Base-by-base conservation (phyloP, 2,329 filamentous ascomycete species). In the Clonostachys rosea region DNA sequence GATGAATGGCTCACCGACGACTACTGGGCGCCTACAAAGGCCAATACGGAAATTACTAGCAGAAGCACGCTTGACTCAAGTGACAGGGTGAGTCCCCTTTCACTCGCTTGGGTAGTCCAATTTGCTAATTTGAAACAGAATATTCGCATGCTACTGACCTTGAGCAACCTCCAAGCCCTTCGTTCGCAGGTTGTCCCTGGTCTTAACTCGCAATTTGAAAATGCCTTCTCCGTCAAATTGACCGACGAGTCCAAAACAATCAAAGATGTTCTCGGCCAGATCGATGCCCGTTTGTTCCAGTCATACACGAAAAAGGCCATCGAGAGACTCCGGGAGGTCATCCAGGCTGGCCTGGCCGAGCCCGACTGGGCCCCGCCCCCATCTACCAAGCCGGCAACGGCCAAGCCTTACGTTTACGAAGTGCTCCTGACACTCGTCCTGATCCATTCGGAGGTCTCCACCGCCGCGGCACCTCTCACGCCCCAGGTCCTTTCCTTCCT, bases 191-290 rank as follows among this genome's bases (percentile, higher is more conserved):
- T 92, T 34, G 88, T 97, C 2, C 92, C 92, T 1, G 84, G 85
- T 55, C 79, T 99, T n/a, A 89, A 96, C 61, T 81, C 87, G 5
- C 87, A 94, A 60, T 99, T 97, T 59, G 94, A 99, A 63, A 91
- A 89, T 44, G 83, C 89, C 47, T 99, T 99, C 68, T 91, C 89
- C 2, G 89, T 97, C 52, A 95, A 95, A 61, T 79, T 99, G 50
- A 95, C 91, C 2, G 92, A 96, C 52, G 94, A 99, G 68, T 86
- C 86, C 47, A 92, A 92, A 64, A 94, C 89, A 1, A 92, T 99
- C 60, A 85, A 86, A 47, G 91, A 97, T 59, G 90, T 95, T 5
- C 83, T 97, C 12, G 79, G 81, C 14, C 91, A 97, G 63, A 96
- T 99, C 53, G 91, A 97, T 60, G 80, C 85, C 12, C 85, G 89